A percentile compares a stretch with the other conserved stretches of the same genome.
phyloP scores from a whole-genome alignment of 78 protist species.

The Paulinella micropora region DNA sequence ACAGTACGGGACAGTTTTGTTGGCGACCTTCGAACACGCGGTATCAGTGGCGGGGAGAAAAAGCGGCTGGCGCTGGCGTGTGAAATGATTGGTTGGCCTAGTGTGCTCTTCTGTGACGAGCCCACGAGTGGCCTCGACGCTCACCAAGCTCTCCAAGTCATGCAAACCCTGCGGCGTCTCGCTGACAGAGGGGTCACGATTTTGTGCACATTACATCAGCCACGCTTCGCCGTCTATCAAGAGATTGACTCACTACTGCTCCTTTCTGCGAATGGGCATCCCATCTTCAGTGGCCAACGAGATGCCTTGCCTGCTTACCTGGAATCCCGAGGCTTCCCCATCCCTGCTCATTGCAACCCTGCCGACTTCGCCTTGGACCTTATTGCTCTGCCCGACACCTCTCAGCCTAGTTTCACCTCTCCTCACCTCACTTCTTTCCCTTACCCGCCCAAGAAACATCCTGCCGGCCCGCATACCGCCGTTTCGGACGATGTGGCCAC shows the following conservation, averaged over 20 bases:
- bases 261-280: not conserved
- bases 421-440: too few species aligned
- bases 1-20: too few species aligned
- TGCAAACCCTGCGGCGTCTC: not conserved
- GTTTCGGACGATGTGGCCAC: too few species aligned
- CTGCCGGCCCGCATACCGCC: too few species aligned
- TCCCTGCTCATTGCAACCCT: constrained; percentile 40
- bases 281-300: not conserved
- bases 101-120: constrained; percentile 41
- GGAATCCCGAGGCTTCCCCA: not conserved
- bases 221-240: constrained; percentile 37
- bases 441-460: too few species aligned
- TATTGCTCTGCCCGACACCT: too few species aligned
- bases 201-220: constrained; percentile 72
- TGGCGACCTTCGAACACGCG: too few species aligned
- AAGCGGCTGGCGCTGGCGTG: constrained; percentile 61
- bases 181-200: constrained; percentile 16
- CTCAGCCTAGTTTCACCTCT: too few species aligned
- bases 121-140: constrained; percentile 38
- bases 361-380: constrained; percentile 45
- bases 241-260: constrained; percentile 17
- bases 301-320: constrained; percentile 19
- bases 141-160: not conserved
- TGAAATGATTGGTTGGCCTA: constrained; percentile 33
- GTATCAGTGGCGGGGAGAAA: constrained; percentile 60